Evolutionary conservation across 805 yeast species (phyloP).

Genomic region (Hanseniaspora lindneri): DNA sequence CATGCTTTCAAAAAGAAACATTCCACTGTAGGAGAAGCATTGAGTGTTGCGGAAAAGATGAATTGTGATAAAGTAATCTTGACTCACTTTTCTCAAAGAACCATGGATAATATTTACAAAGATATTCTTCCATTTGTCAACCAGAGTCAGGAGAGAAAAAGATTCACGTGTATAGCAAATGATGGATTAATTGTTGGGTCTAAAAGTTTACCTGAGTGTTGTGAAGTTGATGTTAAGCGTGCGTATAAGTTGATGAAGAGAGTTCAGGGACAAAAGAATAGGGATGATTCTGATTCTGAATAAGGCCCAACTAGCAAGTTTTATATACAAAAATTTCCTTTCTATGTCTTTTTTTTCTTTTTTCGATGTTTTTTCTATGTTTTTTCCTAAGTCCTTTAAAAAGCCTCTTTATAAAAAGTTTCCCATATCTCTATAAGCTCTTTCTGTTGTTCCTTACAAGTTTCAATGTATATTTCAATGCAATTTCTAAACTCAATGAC

Average conservation of each 20-base stretch:
- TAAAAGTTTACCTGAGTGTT: constrained; percentile 21
- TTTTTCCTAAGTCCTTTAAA: too few relatives aligned
- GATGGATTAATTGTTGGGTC: constrained; percentile 48
- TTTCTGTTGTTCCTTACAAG: constrained; percentile 84
- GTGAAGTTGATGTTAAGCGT: constrained; percentile 34
- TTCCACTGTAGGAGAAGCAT: constrained; percentile 80
- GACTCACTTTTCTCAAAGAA: constrained; percentile 85
- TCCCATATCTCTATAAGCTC: constrained; percentile 84
- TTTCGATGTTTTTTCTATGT: too few relatives aligned
- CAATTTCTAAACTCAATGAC: constrained; percentile 76
- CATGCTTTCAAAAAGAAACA: constrained; percentile 80
- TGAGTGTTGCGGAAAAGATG: constrained; percentile 60
- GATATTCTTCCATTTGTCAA: constrained; percentile 47
- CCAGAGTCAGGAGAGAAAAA: constrained; percentile 19
- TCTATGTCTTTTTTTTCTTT: neutral
- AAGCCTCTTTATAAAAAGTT: constrained; percentile 57
- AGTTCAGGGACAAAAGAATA: neutral
- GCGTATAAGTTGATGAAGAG: neutral
- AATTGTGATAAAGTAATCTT: constrained; percentile 54
- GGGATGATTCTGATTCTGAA: neutral
- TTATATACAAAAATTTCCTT: neutral
- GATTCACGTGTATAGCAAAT: constrained; percentile 40
- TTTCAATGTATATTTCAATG: constrained; percentile 81
- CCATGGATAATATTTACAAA: neutral
- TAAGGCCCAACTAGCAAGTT: neutral